Evolutionary conservation across 129 eudicot genomes (phyloP).

Genomic region (Escallonia rubra): DNA sequence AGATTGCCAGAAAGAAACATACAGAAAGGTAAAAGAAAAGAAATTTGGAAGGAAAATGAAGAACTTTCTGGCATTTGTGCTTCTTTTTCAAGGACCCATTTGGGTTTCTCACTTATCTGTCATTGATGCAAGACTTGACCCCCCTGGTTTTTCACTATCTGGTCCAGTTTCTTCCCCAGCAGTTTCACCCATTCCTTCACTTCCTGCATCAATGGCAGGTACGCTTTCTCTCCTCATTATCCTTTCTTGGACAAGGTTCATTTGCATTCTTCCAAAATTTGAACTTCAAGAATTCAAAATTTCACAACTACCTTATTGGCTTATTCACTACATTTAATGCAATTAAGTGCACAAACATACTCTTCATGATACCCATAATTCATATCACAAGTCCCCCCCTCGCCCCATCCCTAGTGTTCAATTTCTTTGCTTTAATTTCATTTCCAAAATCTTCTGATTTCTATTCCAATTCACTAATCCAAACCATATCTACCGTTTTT

Average conservation of each 20-base stretch:
- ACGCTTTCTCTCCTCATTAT: slow-evolving; percentile 2
- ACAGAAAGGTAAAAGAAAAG: neutral
- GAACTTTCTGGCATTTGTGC: slow-evolving; percentile 11
- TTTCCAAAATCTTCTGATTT: neutral
- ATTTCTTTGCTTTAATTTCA: neutral
- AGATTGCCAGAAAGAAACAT: neutral
- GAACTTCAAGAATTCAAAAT: slow-evolving; percentile 1
- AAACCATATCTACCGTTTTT: slow-evolving; percentile 1
- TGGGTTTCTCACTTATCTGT: slow-evolving; percentile 19
- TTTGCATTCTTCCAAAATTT: slow-evolving; percentile 12
- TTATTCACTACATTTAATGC: slow-evolving; percentile 6
- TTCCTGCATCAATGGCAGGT: slow-evolving; percentile 44
- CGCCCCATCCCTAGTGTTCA: neutral
- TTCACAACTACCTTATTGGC: neutral
- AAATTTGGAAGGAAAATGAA: slow-evolving; percentile 20
- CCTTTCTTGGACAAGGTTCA: slow-evolving; percentile 7
- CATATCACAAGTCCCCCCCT: neutral
- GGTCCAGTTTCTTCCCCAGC: slow-evolving; percentile 40
- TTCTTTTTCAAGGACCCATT: slow-evolving; percentile 20
- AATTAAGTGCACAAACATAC: neutral
- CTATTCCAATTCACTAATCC: neutral
- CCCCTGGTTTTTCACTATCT: slow-evolving; percentile 17
- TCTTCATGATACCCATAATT: neutral
- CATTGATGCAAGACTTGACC: slow-evolving; percentile 23
- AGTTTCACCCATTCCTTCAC: slow-evolving; percentile 27